Conservation (phyloP, 164 flowering plant genomes). For the Taxillus chinensis region DNA sequence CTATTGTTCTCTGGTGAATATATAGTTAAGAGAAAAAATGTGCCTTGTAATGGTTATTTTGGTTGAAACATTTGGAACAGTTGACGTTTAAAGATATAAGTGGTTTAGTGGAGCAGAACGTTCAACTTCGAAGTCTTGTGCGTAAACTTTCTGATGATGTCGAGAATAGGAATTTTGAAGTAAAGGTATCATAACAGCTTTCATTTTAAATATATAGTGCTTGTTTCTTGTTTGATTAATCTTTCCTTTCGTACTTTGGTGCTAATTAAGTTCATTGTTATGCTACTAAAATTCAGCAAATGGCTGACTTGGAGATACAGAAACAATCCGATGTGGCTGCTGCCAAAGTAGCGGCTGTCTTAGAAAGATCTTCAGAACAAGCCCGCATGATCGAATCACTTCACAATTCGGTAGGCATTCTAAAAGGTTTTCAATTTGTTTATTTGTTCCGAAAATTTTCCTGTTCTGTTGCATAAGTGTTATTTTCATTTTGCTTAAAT, state of each 20-base stretch:
- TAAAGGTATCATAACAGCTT: constrained; percentile 33
- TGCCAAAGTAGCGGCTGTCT: constrained; percentile 64
- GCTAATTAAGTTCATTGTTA: not conserved
- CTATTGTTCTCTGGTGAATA: not conserved
- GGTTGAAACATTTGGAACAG: constrained; percentile 24
- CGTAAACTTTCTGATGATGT: constrained; percentile 67
- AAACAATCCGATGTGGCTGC: constrained; percentile 61
- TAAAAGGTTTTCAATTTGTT: not conserved
- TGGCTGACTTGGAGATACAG: constrained; percentile 58
- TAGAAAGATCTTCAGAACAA: constrained; percentile 79
- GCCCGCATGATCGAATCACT: constrained; percentile 85
- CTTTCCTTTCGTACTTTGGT: not conserved
- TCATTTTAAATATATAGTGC: not conserved
- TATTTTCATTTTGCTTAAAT: not conserved
- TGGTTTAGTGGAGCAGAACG: constrained; percentile 95
- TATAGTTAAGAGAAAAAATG: not conserved
- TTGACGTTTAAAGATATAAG: constrained; percentile 77
- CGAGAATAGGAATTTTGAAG: constrained; percentile 44
- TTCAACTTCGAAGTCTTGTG: constrained; percentile 71
- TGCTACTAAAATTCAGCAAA: constrained; percentile 33
- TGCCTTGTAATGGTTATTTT: not conserved
- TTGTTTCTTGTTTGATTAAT: not conserved
- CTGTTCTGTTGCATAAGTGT: not conserved
- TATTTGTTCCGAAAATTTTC: not conserved
- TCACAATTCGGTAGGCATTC: constrained; percentile 58